These are phyloP conservation scores for Panaeolus papilionaceus DNA, from an alignment of 768 basidiomycete genomes.

Conservation along the genomic window DNA sequence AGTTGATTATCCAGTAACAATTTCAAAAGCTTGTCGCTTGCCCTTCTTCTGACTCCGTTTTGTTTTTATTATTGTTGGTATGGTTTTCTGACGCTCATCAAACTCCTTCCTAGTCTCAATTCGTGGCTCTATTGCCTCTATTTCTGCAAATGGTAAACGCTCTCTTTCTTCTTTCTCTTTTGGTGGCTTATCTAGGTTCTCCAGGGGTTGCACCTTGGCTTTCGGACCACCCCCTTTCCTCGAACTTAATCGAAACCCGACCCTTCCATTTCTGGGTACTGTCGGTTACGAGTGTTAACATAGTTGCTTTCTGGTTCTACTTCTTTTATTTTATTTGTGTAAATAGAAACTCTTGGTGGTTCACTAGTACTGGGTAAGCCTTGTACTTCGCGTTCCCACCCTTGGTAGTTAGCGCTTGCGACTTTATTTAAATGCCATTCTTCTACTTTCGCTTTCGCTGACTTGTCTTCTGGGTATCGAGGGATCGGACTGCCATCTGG, in stretches of 20 bases:
- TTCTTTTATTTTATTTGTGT: too few species aligned
- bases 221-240: constrained; percentile 16
- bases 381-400: too few species aligned
- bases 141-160: background rate
- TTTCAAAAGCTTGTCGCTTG: constrained; percentile 8
- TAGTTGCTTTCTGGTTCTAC: too few species aligned
- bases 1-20: background rate
- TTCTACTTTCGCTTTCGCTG: too few species aligned
- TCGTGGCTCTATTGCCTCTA: background rate
- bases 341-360: too few species aligned
- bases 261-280: too few species aligned
- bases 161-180: background rate
- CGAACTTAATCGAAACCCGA: constrained; percentile 18
- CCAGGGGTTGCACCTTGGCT: background rate
- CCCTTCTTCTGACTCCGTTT: background rate
- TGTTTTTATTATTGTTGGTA: background rate
- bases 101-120: background rate
- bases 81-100: background rate
- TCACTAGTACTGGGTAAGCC: too few species aligned
- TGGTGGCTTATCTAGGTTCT: background rate
- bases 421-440: too few species aligned
- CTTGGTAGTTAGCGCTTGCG: too few species aligned
- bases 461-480: too few species aligned
- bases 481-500: too few species aligned
- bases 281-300: too few species aligned